Conservation (phyloP, 176 grass and related monocot genomes). For the Zizania latifolia region DNA sequence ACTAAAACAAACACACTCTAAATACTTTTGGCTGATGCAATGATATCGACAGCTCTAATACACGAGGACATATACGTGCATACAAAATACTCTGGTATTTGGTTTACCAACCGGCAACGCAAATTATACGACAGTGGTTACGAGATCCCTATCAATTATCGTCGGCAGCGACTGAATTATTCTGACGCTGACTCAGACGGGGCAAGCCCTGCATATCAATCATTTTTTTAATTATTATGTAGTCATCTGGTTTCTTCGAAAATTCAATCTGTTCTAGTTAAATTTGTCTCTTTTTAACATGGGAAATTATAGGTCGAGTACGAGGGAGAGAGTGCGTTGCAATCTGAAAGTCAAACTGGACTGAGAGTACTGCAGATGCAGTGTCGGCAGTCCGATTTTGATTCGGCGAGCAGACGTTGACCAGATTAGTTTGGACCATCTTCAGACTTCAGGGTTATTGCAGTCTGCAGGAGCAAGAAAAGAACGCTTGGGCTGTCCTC, state of each 20-base stretch:
- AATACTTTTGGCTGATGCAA: neutral
- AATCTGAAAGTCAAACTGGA: conserved; percentile 9
- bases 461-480: neutral
- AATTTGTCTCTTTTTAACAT: neutral
- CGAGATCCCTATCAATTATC: conserved; percentile 34
- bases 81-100: neutral
- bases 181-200: neutral
- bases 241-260: neutral
- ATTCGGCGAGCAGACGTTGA: conserved; percentile 18
- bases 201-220: neutral
- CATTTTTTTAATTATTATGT: neutral
- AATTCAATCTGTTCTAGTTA: neutral
- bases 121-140: conserved; percentile 41
- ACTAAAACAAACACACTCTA: too few species aligned
- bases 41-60: conserved; percentile 7
- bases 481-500: neutral
- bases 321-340: neutral
- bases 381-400: conserved; percentile 9
- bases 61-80: neutral
- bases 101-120: conserved; percentile 38
- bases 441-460: neutral
- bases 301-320: neutral
- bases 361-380: neutral
- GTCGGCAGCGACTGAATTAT: conserved; percentile 29
- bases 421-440: neutral